Base-by-base conservation (phyloP, 1,284 basidiomycete genomes). In the Papiliotrema fonsecae region DNA sequence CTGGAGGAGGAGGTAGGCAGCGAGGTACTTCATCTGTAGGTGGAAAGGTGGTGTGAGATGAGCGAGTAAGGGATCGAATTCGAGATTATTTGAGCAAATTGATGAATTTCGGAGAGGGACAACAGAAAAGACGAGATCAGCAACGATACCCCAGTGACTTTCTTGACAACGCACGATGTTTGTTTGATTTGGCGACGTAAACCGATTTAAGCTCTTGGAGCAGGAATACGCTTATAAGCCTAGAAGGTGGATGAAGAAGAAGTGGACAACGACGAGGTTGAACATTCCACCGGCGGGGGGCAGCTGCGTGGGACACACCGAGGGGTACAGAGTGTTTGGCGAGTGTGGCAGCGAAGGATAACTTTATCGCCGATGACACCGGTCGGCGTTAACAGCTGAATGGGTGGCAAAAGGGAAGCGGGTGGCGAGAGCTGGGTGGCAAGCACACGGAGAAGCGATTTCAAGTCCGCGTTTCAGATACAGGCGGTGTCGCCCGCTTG, bases 1-100 rank as follows among this genome's bases (percentile, higher is more conserved):
- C 77, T 88, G 86, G 78, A 97, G 90, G 75, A 99, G 89, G 62
- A 99, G 84, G 82, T 97, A 98, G 64, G 90, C 91, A 79, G 93
- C 94, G 78, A 98, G 81, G 78, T 94, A 81, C 81, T 90, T 89
- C 91, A 96, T 94, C 87, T 90, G 59, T 13, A 19, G 19, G 31
- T 19, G 18, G 6, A 18, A 31, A 10, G 30, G 36, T 40, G 18
- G 32, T 22, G 6, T 2, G 34, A 24, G 39, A 21, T 41, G 6
- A 4, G 21, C 11, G 18, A 14, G 6, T 6, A 31, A 19, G 25
- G 10, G 31, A 6, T 35, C 9, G 6, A 35, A 34, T 6, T 9
- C 18, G 31, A 24, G 13, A 30, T 10, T 19, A 40, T 21, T 22
- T 27, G 9, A 30, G 7, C 7, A n/a, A 24, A 25, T 18, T 6